These are phyloP conservation scores for Malus hybrid DNA, from an alignment of 331 rosid genomes.

Conservation along the genomic window DNA sequence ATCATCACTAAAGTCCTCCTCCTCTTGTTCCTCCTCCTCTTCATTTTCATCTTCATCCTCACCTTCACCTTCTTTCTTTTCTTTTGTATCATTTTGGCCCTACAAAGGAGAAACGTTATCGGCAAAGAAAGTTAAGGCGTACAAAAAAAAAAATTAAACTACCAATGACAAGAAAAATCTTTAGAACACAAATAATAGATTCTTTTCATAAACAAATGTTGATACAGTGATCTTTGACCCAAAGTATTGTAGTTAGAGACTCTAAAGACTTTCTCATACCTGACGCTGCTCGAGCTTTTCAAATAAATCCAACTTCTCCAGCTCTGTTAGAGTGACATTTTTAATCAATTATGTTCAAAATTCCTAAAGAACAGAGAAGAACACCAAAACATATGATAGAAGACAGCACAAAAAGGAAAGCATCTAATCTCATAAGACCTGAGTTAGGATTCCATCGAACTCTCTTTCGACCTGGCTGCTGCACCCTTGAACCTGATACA, in stretches of 20 bases:
- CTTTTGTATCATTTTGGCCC: neutral
- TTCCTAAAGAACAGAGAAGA: neutral
- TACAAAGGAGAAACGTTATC: slow-evolving; percentile 8
- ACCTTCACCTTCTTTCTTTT: slow-evolving; percentile 5
- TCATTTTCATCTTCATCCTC: slow-evolving; percentile 18
- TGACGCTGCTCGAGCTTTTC: slow-evolving; percentile 48
- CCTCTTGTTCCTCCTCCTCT: slow-evolving; percentile 7
- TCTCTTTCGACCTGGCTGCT: slow-evolving; percentile 29
- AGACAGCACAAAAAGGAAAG: neutral
- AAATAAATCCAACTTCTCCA: slow-evolving; percentile 33
- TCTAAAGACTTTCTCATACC: slow-evolving; percentile 30
- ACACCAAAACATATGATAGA: neutral
- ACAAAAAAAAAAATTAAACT: neutral
- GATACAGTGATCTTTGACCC: neutral
- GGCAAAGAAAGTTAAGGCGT: neutral
- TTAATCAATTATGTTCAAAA: slow-evolving; percentile 17
- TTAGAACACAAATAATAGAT: neutral
- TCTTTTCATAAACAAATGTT: neutral
- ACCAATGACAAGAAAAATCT: neutral
- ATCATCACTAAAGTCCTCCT: slow-evolving; percentile 16
- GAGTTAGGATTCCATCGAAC: slow-evolving; percentile 60
- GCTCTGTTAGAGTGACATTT: slow-evolving; percentile 29
- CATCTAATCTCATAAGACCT: slow-evolving; percentile 38
- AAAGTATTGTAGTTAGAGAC: neutral
- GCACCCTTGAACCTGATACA: slow-evolving; percentile 48